Base-by-base conservation (phyloP, 345 rosid genomes). In the Carallia pectinifolia region DNA sequence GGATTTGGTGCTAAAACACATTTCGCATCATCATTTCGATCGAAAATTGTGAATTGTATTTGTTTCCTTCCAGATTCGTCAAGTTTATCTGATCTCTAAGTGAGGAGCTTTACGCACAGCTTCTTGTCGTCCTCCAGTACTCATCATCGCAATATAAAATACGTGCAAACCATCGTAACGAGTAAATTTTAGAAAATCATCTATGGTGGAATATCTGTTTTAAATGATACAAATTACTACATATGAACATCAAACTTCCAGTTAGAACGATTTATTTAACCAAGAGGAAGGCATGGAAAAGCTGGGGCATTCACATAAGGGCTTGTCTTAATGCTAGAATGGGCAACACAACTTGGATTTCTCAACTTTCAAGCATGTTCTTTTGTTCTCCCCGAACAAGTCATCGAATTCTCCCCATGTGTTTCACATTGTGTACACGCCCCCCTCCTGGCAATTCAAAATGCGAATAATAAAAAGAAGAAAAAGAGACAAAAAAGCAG, bases 1-100 rank as follows among this genome's bases (percentile, higher is more conserved):
- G n/a, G 53, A 9, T 70, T n/a, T 39, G 53, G 48, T 52, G 27
- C 73, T 34, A 34, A 52, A 53, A 69, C 23, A 30, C 55, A 16
- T 33, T 33, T 58, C 13, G 5, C 15, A 44, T 38, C 40, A 38
- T 58, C 30, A 8, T 29, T 40, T 68, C 34, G 31, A 47, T 33
- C 10, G 60, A 3, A 8, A 47, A 12, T 44, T 13, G 50, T 44
- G 16, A 4, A 44, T 44, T 44, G 13, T 12, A 44, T 4, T 12
- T 44, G 13, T 69, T 19, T 48, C 33, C 60, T 48, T 47, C 23
- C 0, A 4, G 34, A 39, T 10, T 44, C 27, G 1, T 30, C 30
- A 40, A 1, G 18, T 59, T 7, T 29, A 17, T 29, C n/a, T 30
- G 64, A 31, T 44, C 62, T 58, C 34, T 4, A 39, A 47, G 1